Evolutionary conservation across 139 green algal species (phyloP), one percentile per base, ranked within the genome.

Genomic region (Volvox africanus): DNA sequence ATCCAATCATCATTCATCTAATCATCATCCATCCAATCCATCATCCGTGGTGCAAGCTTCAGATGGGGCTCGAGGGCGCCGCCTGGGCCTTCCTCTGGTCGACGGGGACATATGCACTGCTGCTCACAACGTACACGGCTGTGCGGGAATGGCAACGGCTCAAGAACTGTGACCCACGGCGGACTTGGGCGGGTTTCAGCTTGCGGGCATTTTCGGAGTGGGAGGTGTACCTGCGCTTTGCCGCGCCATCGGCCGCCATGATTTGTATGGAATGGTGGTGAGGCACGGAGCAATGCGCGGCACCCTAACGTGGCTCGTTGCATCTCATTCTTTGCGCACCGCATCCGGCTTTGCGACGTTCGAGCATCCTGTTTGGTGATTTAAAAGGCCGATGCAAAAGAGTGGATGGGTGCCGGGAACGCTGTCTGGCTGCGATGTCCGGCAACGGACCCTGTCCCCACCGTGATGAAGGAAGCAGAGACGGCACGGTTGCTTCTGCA

Each of bases 21-120:
- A 55, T 55, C 44, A 55, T 55, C 44, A 14, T 55, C 5, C 44
- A 55, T 9, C 44, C 9, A 5, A 14, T 55, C 5, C 44, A 55
- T 9, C 44, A 55, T 9, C 5, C 44, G 9, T 55, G 5, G 44
- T 55, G 44, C 91, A 93, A 86, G 79, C 55, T 77, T 14, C 19
- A 61, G 2, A 55, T 91, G 89, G 96, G 96, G 19, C 80, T 97
- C 30, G 93, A 96, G 44, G 96, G 96, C n/a, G 96, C 96, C 17
- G 96, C 95, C 20, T 30, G 91, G 61, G 96, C 96, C 0, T 93
- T 95, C 69, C 76, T 95, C 22, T 55, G 84, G 28, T 91, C 91
- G 68, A 91, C 88, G 12, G 68, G 32, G 24, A 91, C 91, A 62
- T 89, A 91, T 68, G 65, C 91, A 19, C 9, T 68, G 0, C 91